Evolutionary conservation across 495 filamentous ascomycete genomes (phyloP).

Genomic region (Paragyromitra xinjiangensis): DNA sequence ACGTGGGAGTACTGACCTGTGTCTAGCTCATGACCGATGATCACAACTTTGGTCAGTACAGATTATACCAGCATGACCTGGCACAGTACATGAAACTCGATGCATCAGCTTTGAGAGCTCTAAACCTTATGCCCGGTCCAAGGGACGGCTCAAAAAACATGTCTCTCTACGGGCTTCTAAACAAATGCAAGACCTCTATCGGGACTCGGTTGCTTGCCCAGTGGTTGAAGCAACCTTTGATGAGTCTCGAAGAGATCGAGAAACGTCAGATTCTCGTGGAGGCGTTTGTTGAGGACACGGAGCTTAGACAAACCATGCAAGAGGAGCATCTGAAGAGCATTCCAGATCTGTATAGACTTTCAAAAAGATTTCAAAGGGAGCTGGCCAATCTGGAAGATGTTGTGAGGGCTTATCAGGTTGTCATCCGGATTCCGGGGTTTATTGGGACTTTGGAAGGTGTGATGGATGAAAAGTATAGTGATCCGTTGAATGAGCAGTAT

Average conservation of each 20-base stretch:
- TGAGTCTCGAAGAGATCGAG: constrained; percentile 89
- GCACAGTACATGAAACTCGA: constrained; percentile 99
- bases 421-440: constrained; percentile 89
- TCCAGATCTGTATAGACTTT: constrained; percentile 90
- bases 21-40: constrained; percentile 72
- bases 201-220: constrained; percentile 90
- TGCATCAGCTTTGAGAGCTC: constrained; percentile 87
- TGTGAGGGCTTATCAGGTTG: constrained; percentile 91
- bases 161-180: constrained; percentile 92
- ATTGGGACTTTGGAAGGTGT: constrained; percentile 87
- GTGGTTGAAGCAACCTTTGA: constrained; percentile 98
- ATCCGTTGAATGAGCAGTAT: constrained; percentile 86
- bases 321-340: constrained; percentile 95
- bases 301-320: constrained; percentile 95
- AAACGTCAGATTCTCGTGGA: constrained; percentile 93
- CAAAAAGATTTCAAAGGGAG: constrained; percentile 92
- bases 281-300: constrained; percentile 91
- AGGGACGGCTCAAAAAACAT: constrained; percentile 96
- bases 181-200: constrained; percentile 96
- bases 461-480: constrained; percentile 93
- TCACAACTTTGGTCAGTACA: constrained; percentile 95
- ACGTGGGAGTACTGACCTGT: constrained; percentile 21
- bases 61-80: constrained; percentile 95
- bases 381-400: constrained; percentile 94
- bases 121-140: constrained; percentile 96